Evolutionary conservation across 257 asterid genomes (phyloP).

Genomic region (Fraxinus americana): DNA sequence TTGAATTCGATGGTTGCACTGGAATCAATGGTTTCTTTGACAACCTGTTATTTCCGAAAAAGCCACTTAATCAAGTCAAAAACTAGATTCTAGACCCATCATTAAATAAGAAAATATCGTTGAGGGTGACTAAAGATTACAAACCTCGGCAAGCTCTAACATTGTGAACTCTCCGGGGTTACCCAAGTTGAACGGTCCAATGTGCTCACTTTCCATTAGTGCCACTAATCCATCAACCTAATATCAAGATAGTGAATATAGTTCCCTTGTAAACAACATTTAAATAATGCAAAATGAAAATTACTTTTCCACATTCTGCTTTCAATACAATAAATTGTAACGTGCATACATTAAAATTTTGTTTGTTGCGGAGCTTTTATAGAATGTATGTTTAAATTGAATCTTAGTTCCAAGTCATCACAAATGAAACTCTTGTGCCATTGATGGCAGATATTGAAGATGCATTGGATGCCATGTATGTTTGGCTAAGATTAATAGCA

Average conservation of each 20-base stretch:
- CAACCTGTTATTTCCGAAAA: slow-evolving; percentile 57
- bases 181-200: slow-evolving; percentile 75
- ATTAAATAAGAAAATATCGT: neutral
- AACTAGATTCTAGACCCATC: neutral
- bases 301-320: neutral
- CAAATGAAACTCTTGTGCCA: neutral
- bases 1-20: slow-evolving; percentile 78
- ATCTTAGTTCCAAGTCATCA: neutral
- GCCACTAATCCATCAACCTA: slow-evolving; percentile 71
- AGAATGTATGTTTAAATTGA: neutral
- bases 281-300: slow-evolving; percentile 15
- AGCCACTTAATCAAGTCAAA: slow-evolving; percentile 6
- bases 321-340: neutral
- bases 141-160: slow-evolving; percentile 75
- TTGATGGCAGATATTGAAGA: neutral
- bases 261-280: neutral
- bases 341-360: neutral
- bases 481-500: neutral
- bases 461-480: neutral
- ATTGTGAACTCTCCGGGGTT: slow-evolving; percentile 76
- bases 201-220: slow-evolving; percentile 73
- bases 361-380: neutral
- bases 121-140: neutral
- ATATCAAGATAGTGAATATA: slow-evolving; percentile 15
- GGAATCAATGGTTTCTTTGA: slow-evolving; percentile 89